phyloP scores from a whole-genome alignment of 202 grass and related monocot genomes.

The Setaria italica region DNA sequence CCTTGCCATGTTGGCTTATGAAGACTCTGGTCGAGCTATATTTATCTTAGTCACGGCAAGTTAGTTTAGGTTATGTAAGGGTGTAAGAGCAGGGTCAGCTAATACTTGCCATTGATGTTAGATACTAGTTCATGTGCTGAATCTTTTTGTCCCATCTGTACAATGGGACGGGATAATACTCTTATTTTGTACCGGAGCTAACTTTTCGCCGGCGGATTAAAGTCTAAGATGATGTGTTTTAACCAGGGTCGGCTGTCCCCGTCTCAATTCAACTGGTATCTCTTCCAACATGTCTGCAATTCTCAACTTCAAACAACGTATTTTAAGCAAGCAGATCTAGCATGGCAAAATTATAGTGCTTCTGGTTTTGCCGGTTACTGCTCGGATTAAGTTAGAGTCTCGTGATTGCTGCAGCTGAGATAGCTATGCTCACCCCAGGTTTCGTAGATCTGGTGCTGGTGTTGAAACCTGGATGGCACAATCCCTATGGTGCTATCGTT shows the following conservation, averaged over 20 bases:
- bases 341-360: too few relatives aligned
- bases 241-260: too few relatives aligned
- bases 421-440: not conserved
- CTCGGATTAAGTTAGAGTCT: too few relatives aligned
- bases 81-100: constrained; percentile 12
- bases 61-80: constrained; percentile 41
- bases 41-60: constrained; percentile 34
- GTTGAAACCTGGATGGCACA: not conserved
- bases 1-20: constrained; percentile 2
- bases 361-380: too few relatives aligned
- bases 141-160: constrained; percentile 3
- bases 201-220: not conserved
- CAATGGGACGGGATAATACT: constrained; percentile 6
- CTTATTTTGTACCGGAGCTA: not conserved
- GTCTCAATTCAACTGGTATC: not conserved
- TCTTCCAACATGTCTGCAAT: not conserved
- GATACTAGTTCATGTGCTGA: constrained; percentile 20
- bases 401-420: not conserved
- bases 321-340: not conserved
- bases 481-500: not conserved
- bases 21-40: not conserved
- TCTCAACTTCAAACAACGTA: not conserved
- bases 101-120: constrained; percentile 33
- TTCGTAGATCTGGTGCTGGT: not conserved
- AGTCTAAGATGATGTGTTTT: not conserved